Percentiles rank a stretch among this genome's conserved stretches.
Evolutionary conservation across 2,329 filamentous ascomycete species (phyloP).

Genomic region (Blastomyces gilchristii): DNA sequence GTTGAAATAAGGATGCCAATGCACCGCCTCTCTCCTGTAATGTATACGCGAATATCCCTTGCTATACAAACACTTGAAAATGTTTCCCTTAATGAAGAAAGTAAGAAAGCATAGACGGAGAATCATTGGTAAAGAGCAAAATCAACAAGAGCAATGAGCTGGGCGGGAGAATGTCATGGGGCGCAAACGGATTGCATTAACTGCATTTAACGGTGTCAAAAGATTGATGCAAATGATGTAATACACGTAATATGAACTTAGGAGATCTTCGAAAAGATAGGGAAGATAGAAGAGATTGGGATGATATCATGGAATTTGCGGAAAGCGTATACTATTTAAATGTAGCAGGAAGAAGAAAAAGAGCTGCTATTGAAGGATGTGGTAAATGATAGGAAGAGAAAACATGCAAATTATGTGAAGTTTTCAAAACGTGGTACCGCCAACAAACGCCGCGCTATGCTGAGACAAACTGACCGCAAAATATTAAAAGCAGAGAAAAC

Average conservation of each 20-base stretch:
- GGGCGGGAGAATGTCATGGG: too few relatives aligned
- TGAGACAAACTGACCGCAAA: not conserved
- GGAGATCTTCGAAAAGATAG: not conserved
- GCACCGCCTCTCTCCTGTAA: too few relatives aligned
- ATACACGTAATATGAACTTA: too few relatives aligned
- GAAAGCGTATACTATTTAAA: too few relatives aligned
- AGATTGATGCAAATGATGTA: too few relatives aligned
- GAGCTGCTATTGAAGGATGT: not conserved
- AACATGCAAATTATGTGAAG: not conserved
- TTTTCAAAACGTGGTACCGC: not conserved
- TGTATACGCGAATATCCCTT: not conserved
- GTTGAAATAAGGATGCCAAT: too few relatives aligned
- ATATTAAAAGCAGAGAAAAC: not conserved
- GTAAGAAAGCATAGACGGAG: not conserved
- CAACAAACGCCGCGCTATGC: constrained; percentile 8
- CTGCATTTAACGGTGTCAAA: too few relatives aligned
- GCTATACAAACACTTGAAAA: too few relatives aligned
- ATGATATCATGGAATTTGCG: not conserved
- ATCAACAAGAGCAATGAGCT: too few relatives aligned
- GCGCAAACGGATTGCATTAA: too few relatives aligned
- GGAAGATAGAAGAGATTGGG: not conserved
- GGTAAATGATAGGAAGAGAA: not conserved
- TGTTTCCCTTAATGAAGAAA: too few relatives aligned
- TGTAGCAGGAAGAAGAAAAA: not conserved
- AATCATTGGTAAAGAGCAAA: not conserved